phyloP scores from a whole-genome alignment of 768 basidiomycete species.

The Boletus reticulatus region DNA sequence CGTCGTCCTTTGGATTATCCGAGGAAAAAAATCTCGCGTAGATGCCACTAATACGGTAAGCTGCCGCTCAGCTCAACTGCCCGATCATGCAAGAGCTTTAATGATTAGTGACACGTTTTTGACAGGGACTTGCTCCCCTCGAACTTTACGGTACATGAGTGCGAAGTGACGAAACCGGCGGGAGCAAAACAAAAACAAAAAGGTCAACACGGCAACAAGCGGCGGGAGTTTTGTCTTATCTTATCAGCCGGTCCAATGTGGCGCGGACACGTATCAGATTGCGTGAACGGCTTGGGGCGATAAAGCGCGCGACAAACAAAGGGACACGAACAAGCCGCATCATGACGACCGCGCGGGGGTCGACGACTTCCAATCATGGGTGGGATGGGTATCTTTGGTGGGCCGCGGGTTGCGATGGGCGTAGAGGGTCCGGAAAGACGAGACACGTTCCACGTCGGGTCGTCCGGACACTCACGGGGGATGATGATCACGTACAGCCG shows the following conservation, averaged over 20 bases:
- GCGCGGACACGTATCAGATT: conserved; percentile 22
- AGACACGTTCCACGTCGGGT: conserved; percentile 18
- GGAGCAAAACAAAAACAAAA: conserved; percentile 13
- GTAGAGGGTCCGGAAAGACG: conserved; percentile 19
- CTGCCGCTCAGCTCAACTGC: conserved; percentile 4
- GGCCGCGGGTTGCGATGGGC: conserved; percentile 20
- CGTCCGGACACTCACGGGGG: conserved; percentile 10
- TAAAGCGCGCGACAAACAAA: conserved; percentile 14
- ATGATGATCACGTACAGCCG: conserved; percentile 23
- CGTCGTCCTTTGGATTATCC: neutral
- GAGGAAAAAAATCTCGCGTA: neutral
- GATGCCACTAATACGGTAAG: neutral
- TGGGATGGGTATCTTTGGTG: conserved; percentile 6
- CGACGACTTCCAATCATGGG: conserved; percentile 1
- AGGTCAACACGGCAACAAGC: conserved; percentile 15
- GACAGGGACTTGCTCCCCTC: neutral
- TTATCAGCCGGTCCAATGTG: conserved; percentile 25
- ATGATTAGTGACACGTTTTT: neutral
- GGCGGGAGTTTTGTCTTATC: conserved; percentile 25
- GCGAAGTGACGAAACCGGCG: conserved; percentile 15
- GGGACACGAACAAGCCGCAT: conserved; percentile 5
- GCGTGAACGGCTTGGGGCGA: conserved; percentile 13
- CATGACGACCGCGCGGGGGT: conserved; percentile 7
- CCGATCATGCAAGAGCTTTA: neutral
- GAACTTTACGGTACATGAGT: conserved; percentile 2